Conservation (phyloP, 2,329 filamentous ascomycete species). For the Alternaria sp. region DNA sequence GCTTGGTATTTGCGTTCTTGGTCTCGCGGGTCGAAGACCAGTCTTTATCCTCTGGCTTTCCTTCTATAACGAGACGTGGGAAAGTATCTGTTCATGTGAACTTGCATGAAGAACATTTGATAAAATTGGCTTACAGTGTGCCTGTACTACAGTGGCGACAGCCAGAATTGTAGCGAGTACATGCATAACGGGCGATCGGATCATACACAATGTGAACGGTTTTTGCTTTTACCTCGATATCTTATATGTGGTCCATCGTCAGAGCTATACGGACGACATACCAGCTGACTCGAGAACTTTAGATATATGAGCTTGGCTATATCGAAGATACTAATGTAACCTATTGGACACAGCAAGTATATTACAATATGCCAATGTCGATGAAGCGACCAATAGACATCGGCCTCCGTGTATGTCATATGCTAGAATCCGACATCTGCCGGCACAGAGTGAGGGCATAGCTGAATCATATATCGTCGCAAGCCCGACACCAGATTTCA, state of each 20-base stretch:
- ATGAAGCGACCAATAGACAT: not conserved
- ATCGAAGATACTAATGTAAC: not conserved
- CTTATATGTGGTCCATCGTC: not conserved
- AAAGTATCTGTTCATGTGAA: not conserved
- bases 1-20: conserved; percentile 42
- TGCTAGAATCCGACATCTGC: not conserved
- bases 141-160: not conserved
- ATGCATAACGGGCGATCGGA: not conserved
- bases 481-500: not conserved
- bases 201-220: not conserved
- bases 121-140: not conserved
- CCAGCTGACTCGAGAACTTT: not conserved
- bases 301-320: too few relatives aligned
- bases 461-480: not conserved
- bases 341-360: not conserved
- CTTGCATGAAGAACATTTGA: conserved; percentile 9
- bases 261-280: not conserved
- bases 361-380: not conserved
- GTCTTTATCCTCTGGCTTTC: conserved; percentile 26
- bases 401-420: not conserved
- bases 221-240: not conserved
- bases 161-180: not conserved
- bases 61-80: too few relatives aligned
- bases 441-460: not conserved
- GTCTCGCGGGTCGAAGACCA: conserved; percentile 29